Evolutionary conservation across 352 stramenopile species (phyloP), one percentile per base, ranked within the genome.

Genomic region (Phytopythium vexans): DNA sequence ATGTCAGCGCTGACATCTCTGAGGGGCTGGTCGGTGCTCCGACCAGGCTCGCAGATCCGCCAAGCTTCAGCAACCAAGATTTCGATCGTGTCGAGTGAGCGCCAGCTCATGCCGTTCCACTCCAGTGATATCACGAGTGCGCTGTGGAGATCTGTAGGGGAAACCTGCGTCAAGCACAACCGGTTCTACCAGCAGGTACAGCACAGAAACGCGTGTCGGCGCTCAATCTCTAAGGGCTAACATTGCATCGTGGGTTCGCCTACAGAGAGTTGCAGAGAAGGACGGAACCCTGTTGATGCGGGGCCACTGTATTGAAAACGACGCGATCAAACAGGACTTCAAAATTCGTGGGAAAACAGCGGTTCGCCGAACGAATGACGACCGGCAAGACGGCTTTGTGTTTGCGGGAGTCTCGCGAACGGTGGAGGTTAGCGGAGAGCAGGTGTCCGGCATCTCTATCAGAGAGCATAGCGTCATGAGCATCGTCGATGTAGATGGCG

Each of bases 91-190:
- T 27, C 42, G 5, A 35, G 41, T 12, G 46, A 43, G 34, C 41
- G 46, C 15, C 46, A 16, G 3, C 15, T 52, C 6, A 52, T 52
- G 46, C 46, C 46, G 4, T 52, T 52, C 34, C 14, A 33, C n/a
- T 52, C 34, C 32, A 33, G 36, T n/a, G 15, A 41, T 6, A 11
- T 12, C 14, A 35, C 46, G 2, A 36, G 33, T 9, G 37, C 35
- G 6, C 33, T 52, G 46, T 52, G 46, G 46, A 9, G 34, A 14
- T 33, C 15, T 11, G 34, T 35, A 15, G 12, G 14, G 9, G 37
- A n/a, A n/a, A 14, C 15, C 7, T 52, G 34, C 46, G 32, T 21
- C 16, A 8, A 41, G n/a, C 33, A 15, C 7, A 35, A 48, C 21
- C 16, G 9, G 10, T 48, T 48, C 27, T 31, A 37, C 21, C 8